Percentiles rank a stretch among this genome's conserved stretches.
These are phyloP conservation scores for Pichia insulana DNA, from an alignment of 805 yeast genomes.

Conservation along the genomic window DNA sequence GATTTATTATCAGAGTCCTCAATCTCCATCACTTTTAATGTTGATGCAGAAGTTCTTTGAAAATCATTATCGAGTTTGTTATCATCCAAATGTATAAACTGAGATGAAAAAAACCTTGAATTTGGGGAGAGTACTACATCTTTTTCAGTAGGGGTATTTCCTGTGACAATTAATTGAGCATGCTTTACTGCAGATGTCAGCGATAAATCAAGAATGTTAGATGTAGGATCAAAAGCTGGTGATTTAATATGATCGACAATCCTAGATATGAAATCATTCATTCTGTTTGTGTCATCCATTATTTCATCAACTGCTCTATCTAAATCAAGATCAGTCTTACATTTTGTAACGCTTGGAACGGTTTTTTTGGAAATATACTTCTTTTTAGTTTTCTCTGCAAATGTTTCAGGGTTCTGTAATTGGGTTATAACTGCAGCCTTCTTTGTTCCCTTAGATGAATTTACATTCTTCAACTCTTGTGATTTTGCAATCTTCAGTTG, in stretches of 20 bases:
- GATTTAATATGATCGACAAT: slow-evolving; percentile 13
- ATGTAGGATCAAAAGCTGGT: slow-evolving; percentile 11
- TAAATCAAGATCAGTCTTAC: neutral
- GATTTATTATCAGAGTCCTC: neutral
- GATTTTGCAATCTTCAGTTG: slow-evolving; percentile 10
- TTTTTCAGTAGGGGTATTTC: neutral
- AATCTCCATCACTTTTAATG: neutral
- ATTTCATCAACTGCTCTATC: slow-evolving; percentile 7
- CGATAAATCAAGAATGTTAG: slow-evolving; percentile 8
- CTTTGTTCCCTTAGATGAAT: no score
- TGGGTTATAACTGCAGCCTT: no score
- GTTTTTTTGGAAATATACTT: no score
- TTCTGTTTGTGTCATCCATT: neutral
- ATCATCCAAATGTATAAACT: no score
- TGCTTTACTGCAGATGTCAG: slow-evolving; percentile 2
- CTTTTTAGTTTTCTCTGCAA: no score
- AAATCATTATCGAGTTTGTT: no score
- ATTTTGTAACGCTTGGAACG: no score
- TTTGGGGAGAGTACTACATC: no score
- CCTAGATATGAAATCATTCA: slow-evolving; percentile 6
- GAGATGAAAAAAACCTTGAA: neutral
- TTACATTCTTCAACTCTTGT: neutral
- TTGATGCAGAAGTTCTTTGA: neutral
- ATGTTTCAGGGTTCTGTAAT: no score
- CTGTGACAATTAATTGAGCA: neutral